Conservation (phyloP, 345 rosid species). For the Turritis glabra region DNA sequence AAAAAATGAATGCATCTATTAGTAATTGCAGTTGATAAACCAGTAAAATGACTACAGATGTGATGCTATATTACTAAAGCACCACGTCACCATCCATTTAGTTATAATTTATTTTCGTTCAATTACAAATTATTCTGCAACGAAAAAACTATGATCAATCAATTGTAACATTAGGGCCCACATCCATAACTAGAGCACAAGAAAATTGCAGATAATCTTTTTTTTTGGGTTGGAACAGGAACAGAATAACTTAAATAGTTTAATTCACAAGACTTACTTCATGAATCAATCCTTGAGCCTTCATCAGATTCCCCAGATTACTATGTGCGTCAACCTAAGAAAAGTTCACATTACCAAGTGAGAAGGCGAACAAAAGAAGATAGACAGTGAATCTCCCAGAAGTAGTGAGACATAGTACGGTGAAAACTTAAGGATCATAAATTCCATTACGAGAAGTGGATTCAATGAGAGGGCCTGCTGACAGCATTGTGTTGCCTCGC, state of each 20-base stretch:
- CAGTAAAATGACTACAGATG: constrained; percentile 29
- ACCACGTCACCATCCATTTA: constrained; percentile 33
- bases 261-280: constrained; percentile 65
- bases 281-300: constrained; percentile 89
- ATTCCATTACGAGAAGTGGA: constrained; percentile 73
- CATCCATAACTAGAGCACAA: constrained; percentile 21
- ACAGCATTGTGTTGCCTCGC: constrained; percentile 95
- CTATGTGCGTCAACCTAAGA: constrained; percentile 95
- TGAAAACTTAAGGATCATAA: not conserved
- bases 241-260: not conserved
- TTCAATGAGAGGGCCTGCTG: constrained; percentile 89
- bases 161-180: not conserved
- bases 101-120: constrained; percentile 3
- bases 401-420: not conserved
- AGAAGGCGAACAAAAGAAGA: constrained; percentile 10
- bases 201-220: constrained; percentile 16
- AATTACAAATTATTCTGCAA: constrained; percentile 9
- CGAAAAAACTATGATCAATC: constrained; percentile 12
- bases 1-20: constrained; percentile 66
- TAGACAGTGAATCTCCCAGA: not conserved
- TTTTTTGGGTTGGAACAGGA: constrained; percentile 24
- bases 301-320: constrained; percentile 91
- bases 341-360: constrained; percentile 18
- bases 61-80: constrained; percentile 27
- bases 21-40: constrained; percentile 57